These are phyloP conservation scores for Taxillus chinensis DNA, from an alignment of 164 flowering plant genomes.

Conservation along the genomic window DNA sequence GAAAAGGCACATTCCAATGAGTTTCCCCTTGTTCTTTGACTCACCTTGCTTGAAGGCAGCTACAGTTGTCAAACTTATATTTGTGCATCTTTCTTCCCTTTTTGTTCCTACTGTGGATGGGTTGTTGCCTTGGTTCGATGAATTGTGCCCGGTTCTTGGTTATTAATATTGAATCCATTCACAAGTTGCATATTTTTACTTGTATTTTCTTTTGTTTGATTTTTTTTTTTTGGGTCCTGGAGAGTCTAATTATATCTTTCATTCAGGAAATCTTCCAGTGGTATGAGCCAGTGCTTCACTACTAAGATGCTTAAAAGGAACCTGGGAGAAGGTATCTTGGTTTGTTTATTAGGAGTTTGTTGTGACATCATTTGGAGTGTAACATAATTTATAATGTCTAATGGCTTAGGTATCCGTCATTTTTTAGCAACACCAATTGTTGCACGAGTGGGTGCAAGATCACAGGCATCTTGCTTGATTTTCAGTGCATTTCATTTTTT, in stretches of 20 bases:
- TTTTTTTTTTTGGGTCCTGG: conserved; percentile 26
- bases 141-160: neutral
- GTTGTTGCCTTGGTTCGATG: neutral
- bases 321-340: conserved; percentile 83
- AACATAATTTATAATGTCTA: conserved; percentile 1
- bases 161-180: neutral
- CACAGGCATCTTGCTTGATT: neutral
- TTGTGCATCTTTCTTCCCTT: neutral
- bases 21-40: conserved; percentile 10
- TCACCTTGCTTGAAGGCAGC: conserved; percentile 7
- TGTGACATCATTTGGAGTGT: conserved; percentile 23
- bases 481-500: neutral
- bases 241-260: conserved; percentile 68
- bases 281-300: conserved; percentile 60
- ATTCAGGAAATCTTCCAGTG: conserved; percentile 73
- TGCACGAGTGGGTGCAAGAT: neutral
- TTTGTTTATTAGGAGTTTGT: conserved; percentile 56
- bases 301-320: conserved; percentile 79
- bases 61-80: neutral
- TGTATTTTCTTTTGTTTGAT: conserved; percentile 4
- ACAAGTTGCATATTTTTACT: neutral
- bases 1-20: conserved; percentile 1
- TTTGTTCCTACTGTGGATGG: neutral
- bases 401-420: neutral
- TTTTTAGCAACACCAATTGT: neutral